phyloP scores from a whole-genome alignment of 1,284 basidiomycete species.

The Cryptococcus hybrid region DNA sequence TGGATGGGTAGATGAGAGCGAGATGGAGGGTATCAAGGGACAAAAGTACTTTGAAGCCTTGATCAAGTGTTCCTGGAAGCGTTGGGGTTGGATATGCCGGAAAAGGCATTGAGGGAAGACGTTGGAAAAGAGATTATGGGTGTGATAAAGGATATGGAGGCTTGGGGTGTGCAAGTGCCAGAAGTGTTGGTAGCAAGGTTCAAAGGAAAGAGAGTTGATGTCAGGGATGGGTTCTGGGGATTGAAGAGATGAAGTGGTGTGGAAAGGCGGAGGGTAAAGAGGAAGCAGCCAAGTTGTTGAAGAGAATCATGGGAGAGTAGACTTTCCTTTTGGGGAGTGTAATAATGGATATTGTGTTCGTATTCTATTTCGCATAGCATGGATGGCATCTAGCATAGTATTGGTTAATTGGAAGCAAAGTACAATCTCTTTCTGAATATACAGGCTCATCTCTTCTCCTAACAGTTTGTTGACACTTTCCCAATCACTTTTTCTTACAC shows the following conservation, averaged over 20 bases:
- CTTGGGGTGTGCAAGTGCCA: conserved; percentile 10
- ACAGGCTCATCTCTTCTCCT: conserved; percentile 52
- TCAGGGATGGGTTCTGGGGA: neutral
- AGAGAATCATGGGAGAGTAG: conserved; percentile 2
- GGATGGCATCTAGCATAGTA: neutral
- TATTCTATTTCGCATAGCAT: neutral
- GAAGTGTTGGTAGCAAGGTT: conserved; percentile 5
- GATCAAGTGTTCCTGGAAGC: conserved; percentile 12
- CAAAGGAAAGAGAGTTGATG: neutral
- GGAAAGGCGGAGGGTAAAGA: neutral
- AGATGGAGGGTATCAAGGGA: neutral
- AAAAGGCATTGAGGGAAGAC: neutral
- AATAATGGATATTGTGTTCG: neutral
- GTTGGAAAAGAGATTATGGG: conserved; percentile 11
- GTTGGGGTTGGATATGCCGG: conserved; percentile 10
- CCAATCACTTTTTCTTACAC: conserved; percentile 50
- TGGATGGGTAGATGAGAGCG: conserved; percentile 3
- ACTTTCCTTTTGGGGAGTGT: neutral
- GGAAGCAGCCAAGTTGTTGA: conserved; percentile 6
- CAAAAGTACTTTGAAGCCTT: conserved; percentile 20
- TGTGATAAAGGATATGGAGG: conserved; percentile 15
- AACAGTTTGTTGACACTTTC: conserved; percentile 53
- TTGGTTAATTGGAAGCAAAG: conserved; percentile 3
- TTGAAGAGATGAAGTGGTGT: neutral
- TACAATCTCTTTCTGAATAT: conserved; percentile 61